phyloP scores from a whole-genome alignment of 495 filamentous ascomycete species.

The Schizothecium vesticola region DNA sequence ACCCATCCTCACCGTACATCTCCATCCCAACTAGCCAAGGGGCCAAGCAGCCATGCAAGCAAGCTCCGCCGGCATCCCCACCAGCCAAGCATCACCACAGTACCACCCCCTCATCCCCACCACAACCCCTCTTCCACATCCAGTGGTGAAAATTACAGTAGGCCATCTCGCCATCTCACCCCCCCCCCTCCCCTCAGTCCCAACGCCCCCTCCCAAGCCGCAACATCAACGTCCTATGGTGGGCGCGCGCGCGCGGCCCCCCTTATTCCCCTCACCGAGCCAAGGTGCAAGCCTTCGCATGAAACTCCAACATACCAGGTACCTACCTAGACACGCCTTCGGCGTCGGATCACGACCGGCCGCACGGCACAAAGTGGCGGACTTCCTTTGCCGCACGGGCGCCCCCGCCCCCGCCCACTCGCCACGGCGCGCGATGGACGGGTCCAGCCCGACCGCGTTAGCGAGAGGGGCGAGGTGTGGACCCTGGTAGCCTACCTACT shows the following conservation, averaged over 20 bases:
- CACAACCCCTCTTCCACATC: too few species aligned
- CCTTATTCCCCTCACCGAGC: background rate
- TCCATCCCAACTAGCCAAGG: too few species aligned
- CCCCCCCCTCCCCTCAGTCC: too few species aligned
- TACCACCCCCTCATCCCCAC: background rate
- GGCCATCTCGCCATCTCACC: background rate
- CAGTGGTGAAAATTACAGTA: too few species aligned
- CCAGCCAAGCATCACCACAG: background rate
- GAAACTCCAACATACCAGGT: background rate
- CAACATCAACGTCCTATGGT: background rate
- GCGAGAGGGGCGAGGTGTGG: background rate
- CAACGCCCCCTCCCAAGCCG: background rate
- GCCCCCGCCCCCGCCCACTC: too few species aligned
- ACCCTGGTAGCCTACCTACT: background rate
- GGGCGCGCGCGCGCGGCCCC: background rate
- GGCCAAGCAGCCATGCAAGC: background rate
- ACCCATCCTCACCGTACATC: too few species aligned
- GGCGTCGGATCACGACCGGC: background rate
- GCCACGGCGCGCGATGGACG: too few species aligned
- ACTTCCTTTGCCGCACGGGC: background rate
- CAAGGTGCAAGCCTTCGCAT: too few species aligned
- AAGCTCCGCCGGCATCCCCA: background rate
- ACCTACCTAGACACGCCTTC: too few species aligned
- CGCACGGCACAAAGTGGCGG: background rate
- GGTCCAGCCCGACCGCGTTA: background rate